Evolutionary conservation across 495 filamentous ascomycete species (phyloP).

Genomic region (Aspergillus incahuasiensis): DNA sequence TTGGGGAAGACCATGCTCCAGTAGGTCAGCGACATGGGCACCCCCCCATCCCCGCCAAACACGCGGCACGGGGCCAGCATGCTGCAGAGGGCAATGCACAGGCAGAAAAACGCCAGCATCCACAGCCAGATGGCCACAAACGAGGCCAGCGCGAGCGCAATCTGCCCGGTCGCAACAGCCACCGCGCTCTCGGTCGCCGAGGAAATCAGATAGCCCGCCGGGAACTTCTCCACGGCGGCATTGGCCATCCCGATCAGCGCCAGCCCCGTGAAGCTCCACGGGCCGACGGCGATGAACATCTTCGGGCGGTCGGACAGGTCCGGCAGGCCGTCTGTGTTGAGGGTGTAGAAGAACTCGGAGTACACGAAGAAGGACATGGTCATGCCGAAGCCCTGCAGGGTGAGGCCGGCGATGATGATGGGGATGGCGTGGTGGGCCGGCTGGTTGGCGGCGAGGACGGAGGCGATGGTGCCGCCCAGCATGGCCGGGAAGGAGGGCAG

Average conservation of each 20-base stretch:
- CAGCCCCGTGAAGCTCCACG: constrained; percentile 54
- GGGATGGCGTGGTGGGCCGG: constrained; percentile 18
- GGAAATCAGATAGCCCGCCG: constrained; percentile 1
- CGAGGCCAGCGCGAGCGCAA: constrained; percentile 39
- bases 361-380: constrained; percentile 26
- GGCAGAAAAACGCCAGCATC: constrained; percentile 33
- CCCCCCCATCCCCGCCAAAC: constrained; percentile 12
- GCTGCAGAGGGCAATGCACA: constrained; percentile 28
- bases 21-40: constrained; percentile 21
- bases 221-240: constrained; percentile 22
- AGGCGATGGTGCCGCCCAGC: constrained; percentile 28
- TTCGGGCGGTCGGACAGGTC: constrained; percentile 37
- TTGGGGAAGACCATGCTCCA: constrained; percentile 34
- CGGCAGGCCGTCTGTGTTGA: constrained; percentile 48
- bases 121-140: constrained; percentile 41
- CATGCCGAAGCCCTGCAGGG: constrained; percentile 29
- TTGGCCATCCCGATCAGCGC: constrained; percentile 55
- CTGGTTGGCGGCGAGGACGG: constrained; percentile 16
- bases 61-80: constrained; percentile 30
- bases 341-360: constrained; percentile 36
- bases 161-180: constrained; percentile 11
- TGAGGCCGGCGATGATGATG: constrained; percentile 25
- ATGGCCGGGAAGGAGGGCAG: constrained; percentile 25
- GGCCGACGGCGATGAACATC: constrained; percentile 62
- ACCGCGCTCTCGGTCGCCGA: neutral